Evolutionary conservation across 2,329 filamentous ascomycete species (phyloP).

Genomic region (Talaromyces sp.): DNA sequence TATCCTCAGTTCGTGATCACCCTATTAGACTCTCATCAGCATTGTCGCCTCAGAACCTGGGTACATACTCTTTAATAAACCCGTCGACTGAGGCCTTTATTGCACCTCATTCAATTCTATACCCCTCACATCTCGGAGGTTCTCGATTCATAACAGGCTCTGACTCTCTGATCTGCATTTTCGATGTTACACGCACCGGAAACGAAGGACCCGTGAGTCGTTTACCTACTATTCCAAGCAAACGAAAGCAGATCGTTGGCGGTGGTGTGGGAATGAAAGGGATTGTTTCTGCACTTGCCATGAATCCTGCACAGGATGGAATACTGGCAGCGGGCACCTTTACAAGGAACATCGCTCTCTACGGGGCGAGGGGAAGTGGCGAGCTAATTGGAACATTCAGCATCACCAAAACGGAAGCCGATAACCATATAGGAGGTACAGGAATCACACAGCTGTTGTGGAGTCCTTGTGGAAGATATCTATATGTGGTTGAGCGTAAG

Average conservation of each 20-base stretch:
- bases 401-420: conserved; percentile 39
- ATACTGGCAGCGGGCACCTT: conserved; percentile 58
- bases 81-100: conserved; percentile 55
- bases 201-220: conserved; percentile 44
- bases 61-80: conserved; percentile 54
- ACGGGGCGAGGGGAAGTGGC: conserved; percentile 49
- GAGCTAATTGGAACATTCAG: conserved; percentile 51
- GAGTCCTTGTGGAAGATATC: conserved; percentile 56
- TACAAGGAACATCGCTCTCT: conserved; percentile 55
- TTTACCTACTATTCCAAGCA: conserved; percentile 49
- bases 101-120: conserved; percentile 54
- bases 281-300: conserved; percentile 50
- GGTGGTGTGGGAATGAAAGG: conserved; percentile 54
- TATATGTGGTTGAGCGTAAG: conserved; percentile 56
- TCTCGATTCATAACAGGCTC: conserved; percentile 57
- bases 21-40: conserved; percentile 57
- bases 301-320: conserved; percentile 42
- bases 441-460: conserved; percentile 57
- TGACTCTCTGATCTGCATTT: conserved; percentile 52
- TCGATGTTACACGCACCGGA: conserved; percentile 51
- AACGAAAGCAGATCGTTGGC: conserved; percentile 45
- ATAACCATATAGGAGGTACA: conserved; percentile 43
- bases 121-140: conserved; percentile 43
- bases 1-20: conserved; percentile 52
- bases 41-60: conserved; percentile 46